Base-by-base conservation (phyloP, 768 basidiomycete genomes). In the Panellus pusillus region DNA sequence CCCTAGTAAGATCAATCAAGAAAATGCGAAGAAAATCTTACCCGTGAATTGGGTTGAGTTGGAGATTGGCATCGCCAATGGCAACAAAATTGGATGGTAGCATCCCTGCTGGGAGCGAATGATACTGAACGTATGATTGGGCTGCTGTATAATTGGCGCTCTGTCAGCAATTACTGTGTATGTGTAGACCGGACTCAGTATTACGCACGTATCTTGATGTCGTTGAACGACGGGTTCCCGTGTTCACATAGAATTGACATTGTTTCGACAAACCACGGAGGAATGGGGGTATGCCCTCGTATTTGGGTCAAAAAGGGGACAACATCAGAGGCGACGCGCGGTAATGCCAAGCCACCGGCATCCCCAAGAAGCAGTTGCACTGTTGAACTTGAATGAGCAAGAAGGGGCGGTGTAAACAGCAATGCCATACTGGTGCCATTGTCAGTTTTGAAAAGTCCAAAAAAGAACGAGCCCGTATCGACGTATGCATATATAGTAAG, bases 51-150 rank as follows among this genome's bases (percentile, higher is more conserved):
- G 65, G 64, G 50, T 66, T 65, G 1, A 64, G 28, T 17, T 52
- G 54, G 36, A 66, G 39, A 32, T 47, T 52, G 5, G 64, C 50
- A 29, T 66, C 64, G 3, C 65, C 65, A 1, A 65, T 0, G 13
- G 65, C 65, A 12, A 65, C 27, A 28, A 62, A 66, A 44, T 65
- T 65, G 1, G 50, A 49, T 1, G 68, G 68, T 2, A 68, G 31
- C 2, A 41, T 37, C 1, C 37, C 47, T 0, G 36, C 35, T 12
- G 50, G 28, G 20, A 53, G 6, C 24, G 60, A 47, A 52, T 68
- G 62, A 37, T 62, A 57, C 17, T 58, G 49, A 40, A 57, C 58
- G 13, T 40, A 59, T 2, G 59, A 60, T 6, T 54, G 50, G 3
- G 61, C 47, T 44, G 50, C 47, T 46, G 37, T 38, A 35, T 19